Evolutionary conservation across 345 rosid genomes (phyloP).

Genomic region (Theobroma cacao): DNA sequence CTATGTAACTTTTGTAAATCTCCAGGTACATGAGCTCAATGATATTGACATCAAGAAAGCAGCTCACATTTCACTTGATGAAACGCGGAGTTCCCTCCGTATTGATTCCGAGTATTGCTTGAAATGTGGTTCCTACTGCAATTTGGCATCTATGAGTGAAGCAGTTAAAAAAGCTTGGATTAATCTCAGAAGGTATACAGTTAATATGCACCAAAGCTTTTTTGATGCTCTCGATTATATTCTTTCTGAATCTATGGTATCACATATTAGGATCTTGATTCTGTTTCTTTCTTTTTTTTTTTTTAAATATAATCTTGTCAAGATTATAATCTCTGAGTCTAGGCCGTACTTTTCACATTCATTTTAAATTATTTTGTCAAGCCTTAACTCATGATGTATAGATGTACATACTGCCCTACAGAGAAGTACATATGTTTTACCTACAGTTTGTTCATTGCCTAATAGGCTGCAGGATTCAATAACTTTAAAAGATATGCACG

Average conservation of each 20-base stretch:
- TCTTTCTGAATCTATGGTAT: not conserved
- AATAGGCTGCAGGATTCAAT: slow-evolving; percentile 57
- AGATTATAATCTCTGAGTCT: not conserved
- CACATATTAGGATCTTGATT: not conserved
- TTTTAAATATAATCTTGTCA: not conserved
- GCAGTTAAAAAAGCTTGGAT: slow-evolving; percentile 50
- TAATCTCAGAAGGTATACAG: slow-evolving; percentile 46
- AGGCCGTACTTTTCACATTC: not conserved
- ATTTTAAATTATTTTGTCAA: not conserved
- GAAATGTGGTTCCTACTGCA: slow-evolving; percentile 50
- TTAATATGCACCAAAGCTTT: not conserved
- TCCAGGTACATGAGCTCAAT: slow-evolving; percentile 32
- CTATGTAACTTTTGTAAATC: slow-evolving; percentile 14
- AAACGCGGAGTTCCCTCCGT: slow-evolving; percentile 19
- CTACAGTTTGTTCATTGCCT: slow-evolving; percentile 10
- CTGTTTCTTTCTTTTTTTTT: not conserved
- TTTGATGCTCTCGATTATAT: not conserved
- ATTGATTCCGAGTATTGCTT: slow-evolving; percentile 54
- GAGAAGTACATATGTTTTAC: slow-evolving; percentile 1
- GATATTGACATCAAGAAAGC: slow-evolving; percentile 27
- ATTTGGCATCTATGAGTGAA: slow-evolving; percentile 39
- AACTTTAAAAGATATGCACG: slow-evolving; percentile 30
- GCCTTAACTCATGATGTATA: not conserved
- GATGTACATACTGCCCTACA: not conserved
- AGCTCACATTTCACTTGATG: slow-evolving; percentile 30